Conservation (phyloP, 257 asterid species). For the Eucommia ulmoides region DNA sequence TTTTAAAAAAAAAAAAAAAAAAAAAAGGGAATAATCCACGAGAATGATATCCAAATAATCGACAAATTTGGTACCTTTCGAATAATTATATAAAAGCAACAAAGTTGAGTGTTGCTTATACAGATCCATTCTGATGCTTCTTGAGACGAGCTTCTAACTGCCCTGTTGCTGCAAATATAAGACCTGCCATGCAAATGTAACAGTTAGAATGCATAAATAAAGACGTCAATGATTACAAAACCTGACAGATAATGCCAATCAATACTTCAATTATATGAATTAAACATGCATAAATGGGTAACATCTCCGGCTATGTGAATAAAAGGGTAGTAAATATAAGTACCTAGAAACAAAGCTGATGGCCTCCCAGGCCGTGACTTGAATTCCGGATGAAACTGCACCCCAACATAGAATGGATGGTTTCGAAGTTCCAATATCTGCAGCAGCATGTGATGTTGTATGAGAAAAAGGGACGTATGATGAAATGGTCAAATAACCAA, state of each 20-base stretch:
- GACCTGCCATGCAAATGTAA: constrained; percentile 32
- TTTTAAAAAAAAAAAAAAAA: too few species aligned
- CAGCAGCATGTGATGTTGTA: neutral
- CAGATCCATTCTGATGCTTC: constrained; percentile 41
- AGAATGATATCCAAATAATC: neutral
- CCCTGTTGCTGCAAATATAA: constrained; percentile 46
- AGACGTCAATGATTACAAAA: neutral
- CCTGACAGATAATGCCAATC: neutral
- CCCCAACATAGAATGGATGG: constrained; percentile 85
- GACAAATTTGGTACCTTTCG: neutral
- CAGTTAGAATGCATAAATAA: constrained; percentile 20
- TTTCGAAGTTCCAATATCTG: constrained; percentile 61
- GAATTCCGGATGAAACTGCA: constrained; percentile 91
- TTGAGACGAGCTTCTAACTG: constrained; percentile 29
- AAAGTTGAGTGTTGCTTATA: too few species aligned
- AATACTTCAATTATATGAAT: neutral
- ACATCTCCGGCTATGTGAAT: too few species aligned
- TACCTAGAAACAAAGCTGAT: constrained; percentile 70
- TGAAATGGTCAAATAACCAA: neutral
- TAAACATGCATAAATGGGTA: too few species aligned
- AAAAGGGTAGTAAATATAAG: too few species aligned
- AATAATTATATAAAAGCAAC: neutral
- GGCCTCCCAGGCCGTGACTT: constrained; percentile 92
- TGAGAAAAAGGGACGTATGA: constrained; percentile 9
- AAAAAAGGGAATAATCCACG: neutral